A percentile compares a stretch with the other conserved stretches of the same genome.
phyloP scores from a whole-genome alignment of 176 grass and related monocot genomes.

The Alopecurus myosuroides region DNA sequence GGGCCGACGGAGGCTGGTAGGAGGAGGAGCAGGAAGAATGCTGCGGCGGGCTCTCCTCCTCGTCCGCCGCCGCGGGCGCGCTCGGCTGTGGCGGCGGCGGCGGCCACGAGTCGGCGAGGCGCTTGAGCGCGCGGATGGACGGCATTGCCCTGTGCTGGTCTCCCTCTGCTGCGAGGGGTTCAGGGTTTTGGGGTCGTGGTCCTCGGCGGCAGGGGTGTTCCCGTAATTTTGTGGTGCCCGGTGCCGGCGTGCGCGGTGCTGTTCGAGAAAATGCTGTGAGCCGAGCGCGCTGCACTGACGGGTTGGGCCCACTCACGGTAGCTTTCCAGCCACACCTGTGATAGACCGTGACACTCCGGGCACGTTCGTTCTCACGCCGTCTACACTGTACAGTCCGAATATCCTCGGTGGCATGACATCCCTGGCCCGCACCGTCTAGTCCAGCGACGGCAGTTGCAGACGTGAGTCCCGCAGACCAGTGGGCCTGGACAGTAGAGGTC shows the following conservation, averaged over 20 bases:
- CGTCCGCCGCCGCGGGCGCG: background rate
- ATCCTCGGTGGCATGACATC: background rate
- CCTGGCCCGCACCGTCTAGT: background rate
- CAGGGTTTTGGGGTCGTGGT: conserved; percentile 12
- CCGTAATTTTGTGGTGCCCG: conserved; percentile 4
- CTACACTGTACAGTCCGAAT: rapidly evolving
- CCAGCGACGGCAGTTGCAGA: background rate
- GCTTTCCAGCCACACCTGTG: background rate
- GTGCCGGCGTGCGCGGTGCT: no score
- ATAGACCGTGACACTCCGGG: background rate
- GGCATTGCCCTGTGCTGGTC: conserved; percentile 30
- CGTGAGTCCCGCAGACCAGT: background rate
- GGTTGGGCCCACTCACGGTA: background rate
- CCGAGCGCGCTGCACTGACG: conserved; percentile 4
- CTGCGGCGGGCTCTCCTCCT: background rate
- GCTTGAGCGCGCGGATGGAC: conserved; percentile 44
- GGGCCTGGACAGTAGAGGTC: background rate
- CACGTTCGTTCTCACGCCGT: background rate
- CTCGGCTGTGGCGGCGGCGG: background rate
- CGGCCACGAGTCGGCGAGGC: background rate
- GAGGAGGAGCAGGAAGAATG: background rate
- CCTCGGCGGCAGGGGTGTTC: conserved; percentile 26
- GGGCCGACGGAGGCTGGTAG: background rate
- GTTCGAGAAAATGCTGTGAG: no score
- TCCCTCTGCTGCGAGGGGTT: background rate